Conservation (phyloP, 2,329 filamentous ascomycete species). For the Calonectria crousiana region DNA sequence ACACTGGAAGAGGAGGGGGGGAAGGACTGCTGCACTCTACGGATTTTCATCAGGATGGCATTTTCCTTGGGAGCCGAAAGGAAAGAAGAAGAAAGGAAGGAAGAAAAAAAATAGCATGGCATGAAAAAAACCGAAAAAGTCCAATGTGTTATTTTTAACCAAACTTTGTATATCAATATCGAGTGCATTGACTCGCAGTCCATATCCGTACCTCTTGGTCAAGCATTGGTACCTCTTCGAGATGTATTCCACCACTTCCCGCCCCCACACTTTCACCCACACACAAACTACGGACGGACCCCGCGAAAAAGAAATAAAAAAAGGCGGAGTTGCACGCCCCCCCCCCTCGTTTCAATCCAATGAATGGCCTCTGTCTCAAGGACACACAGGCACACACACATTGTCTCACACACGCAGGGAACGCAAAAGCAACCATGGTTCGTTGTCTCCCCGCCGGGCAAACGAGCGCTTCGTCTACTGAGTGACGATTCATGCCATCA, state of each 20-base stretch:
- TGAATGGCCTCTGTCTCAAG: neutral
- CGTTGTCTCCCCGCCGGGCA: neutral
- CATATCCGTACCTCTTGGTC: neutral
- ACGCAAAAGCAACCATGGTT: conserved; percentile 1
- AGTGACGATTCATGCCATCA: neutral
- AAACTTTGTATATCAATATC: neutral
- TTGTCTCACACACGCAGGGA: neutral
- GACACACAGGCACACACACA: neutral
- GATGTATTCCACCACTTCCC: neutral
- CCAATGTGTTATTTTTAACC: neutral
- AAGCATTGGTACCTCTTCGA: neutral
- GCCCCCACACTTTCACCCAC: conserved; percentile 2
- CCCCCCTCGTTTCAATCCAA: neutral
- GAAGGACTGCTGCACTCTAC: neutral
- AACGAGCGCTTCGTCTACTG: neutral
- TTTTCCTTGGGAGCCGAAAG: neutral
- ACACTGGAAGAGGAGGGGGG: neutral
- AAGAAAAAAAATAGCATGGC: neutral
- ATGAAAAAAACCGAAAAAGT: neutral
- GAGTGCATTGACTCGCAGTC: neutral
- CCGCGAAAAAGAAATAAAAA: neutral
- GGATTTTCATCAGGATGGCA: neutral
- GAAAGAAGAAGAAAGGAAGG: no score
- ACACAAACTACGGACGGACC: neutral
- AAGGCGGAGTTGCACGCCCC: neutral